Conservation (phyloP, 352 stramenopile genomes). For the Blastocystis sp. region DNA sequence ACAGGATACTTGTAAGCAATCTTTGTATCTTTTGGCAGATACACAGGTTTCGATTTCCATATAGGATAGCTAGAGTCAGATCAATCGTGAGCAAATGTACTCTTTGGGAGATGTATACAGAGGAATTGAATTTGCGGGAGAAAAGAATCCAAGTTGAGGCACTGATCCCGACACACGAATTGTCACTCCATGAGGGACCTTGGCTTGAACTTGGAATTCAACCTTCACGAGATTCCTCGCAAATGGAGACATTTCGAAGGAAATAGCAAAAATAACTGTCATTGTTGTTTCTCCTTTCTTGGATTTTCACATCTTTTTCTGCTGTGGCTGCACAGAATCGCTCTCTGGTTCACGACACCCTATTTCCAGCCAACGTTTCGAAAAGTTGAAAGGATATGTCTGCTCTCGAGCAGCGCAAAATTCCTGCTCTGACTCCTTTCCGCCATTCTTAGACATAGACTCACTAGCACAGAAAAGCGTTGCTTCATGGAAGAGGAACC, state of each 20-base stretch:
- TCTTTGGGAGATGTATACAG: constrained; percentile 44
- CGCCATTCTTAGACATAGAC: too few relatives aligned
- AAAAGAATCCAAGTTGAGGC: constrained; percentile 49
- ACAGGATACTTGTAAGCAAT: constrained; percentile 13
- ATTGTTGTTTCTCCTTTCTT: not conserved
- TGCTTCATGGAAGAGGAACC: too few relatives aligned
- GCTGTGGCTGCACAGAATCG: too few relatives aligned
- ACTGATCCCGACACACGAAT: constrained; percentile 51
- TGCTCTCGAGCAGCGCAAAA: too few relatives aligned
- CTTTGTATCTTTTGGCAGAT: constrained; percentile 12
- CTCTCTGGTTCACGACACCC: too few relatives aligned
- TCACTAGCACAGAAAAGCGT: not conserved
- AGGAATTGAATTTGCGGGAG: not conserved
- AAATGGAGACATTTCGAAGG: not conserved
- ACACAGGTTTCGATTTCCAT: constrained; percentile 22
- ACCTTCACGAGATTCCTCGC: not conserved
- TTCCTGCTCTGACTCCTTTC: too few relatives aligned
- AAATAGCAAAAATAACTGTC: not conserved
- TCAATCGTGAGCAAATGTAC: not conserved
- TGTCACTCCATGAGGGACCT: constrained; percentile 48
- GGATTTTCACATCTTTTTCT: not conserved
- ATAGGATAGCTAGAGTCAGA: constrained; percentile 3
- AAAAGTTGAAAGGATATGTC: too few relatives aligned
- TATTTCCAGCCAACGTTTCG: too few relatives aligned
- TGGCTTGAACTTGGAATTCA: not conserved